Evolutionary conservation across 2,329 filamentous ascomycete species (phyloP).

Genomic region (Rutstroemia sydowiana): DNA sequence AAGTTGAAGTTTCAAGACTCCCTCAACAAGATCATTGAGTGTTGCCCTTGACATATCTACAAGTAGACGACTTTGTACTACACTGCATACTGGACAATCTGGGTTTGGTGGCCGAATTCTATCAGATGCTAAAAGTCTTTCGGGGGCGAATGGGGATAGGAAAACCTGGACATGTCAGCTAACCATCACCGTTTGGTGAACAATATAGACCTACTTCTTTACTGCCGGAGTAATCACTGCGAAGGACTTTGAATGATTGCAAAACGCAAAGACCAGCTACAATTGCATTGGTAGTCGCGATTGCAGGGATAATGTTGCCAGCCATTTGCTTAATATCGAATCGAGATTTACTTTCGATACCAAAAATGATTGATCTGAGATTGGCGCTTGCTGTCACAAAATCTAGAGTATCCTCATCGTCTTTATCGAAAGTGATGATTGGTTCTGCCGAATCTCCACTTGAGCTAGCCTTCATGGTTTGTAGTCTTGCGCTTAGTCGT

Average conservation of each 20-base stretch:
- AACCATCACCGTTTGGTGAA: background rate
- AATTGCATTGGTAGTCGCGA: conserved; percentile 96
- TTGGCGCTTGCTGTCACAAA: conserved; percentile 91
- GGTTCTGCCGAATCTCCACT: conserved; percentile 46
- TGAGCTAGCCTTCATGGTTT: conserved; percentile 48
- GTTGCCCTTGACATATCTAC: conserved; percentile 68
- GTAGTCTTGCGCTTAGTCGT: conserved; percentile 66
- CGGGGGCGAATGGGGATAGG: conserved; percentile 59
- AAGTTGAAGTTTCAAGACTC: conserved; percentile 60
- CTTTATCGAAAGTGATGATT: conserved; percentile 87
- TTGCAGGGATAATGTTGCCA: conserved; percentile 96
- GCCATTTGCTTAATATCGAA: conserved; percentile 99
- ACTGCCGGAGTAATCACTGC: conserved; percentile 59
- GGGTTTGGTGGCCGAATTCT: conserved; percentile 61
- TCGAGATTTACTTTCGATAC: conserved; percentile 78
- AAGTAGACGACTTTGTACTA: conserved; percentile 58
- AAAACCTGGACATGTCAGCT: conserved; percentile 51
- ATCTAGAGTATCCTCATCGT: conserved; percentile 89
- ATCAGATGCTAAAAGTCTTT: conserved; percentile 52
- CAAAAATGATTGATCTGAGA: conserved; percentile 80
- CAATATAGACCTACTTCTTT: conserved; percentile 55
- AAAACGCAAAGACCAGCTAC: conserved; percentile 88
- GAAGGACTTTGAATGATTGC: conserved; percentile 85
- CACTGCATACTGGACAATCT: conserved; percentile 75
- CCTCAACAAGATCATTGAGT: conserved; percentile 70